A percentile compares a stretch with the other conserved stretches of the same genome.
Conservation (phyloP, 2,329 filamentous ascomycete genomes). For the Alternaria ventricosa region DNA sequence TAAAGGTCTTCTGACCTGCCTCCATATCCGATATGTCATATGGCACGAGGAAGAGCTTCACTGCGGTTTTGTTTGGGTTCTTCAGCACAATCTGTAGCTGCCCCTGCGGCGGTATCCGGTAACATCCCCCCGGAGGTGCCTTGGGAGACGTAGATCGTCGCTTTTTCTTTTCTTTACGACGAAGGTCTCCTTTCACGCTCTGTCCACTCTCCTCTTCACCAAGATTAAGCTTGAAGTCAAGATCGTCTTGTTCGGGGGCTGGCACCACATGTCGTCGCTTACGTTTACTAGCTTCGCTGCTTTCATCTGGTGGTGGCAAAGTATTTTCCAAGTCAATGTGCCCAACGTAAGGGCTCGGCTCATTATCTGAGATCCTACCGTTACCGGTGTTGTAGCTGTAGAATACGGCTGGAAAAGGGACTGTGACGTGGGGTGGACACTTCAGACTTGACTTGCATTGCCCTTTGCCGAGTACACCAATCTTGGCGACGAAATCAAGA, state of each 20-base stretch:
- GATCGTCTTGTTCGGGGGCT: slow-evolving; percentile 32
- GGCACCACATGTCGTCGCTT: slow-evolving; percentile 44
- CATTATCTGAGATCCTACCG: slow-evolving; percentile 75
- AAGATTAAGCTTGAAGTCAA: slow-evolving; percentile 28
- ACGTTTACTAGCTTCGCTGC: slow-evolving; percentile 50
- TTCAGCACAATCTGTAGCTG: slow-evolving; percentile 98
- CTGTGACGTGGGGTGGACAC: slow-evolving; percentile 87
- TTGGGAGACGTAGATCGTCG: slow-evolving; percentile 64
- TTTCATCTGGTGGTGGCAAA: slow-evolving; percentile 61
- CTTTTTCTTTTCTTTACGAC: slow-evolving; percentile 63
- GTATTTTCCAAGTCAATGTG: slow-evolving; percentile 89
- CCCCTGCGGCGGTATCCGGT: slow-evolving; percentile 90
- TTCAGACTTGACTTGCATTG: slow-evolving; percentile 84
- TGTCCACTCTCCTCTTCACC: slow-evolving; percentile 21
- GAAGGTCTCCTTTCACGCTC: slow-evolving; percentile 44
- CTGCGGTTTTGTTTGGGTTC: slow-evolving; percentile 97
- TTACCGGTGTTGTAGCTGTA: slow-evolving; percentile 84
- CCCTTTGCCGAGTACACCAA: slow-evolving; percentile 88
- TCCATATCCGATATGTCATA: slow-evolving; percentile 95
- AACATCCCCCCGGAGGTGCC: slow-evolving; percentile 84
- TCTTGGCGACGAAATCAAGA: slow-evolving; percentile 90
- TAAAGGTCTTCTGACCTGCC: slow-evolving; percentile 91
- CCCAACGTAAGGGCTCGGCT: slow-evolving; percentile 94
- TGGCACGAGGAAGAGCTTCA: slow-evolving; percentile 92
- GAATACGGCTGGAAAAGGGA: slow-evolving; percentile 93